Evolutionary conservation across 768 basidiomycete species (phyloP).

Genomic region (Cyclocybe cylindracea): DNA sequence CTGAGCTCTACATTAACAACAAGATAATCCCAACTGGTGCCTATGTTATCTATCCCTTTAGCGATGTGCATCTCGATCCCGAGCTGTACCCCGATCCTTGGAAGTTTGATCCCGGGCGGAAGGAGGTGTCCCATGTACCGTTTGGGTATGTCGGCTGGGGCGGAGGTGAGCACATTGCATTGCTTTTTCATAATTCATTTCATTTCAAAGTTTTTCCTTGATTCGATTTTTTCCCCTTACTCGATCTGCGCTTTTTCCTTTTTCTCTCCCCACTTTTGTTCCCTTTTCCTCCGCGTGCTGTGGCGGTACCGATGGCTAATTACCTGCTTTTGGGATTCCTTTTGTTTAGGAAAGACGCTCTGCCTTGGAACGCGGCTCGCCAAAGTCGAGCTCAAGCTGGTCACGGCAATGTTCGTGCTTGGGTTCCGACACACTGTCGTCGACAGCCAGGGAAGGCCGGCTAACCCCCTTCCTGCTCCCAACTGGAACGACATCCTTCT

Average conservation of each 20-base stretch:
- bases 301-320: too few relatives aligned
- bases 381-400: slow-evolving; percentile 70
- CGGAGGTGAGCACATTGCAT: slow-evolving; percentile 54
- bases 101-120: slow-evolving; percentile 70
- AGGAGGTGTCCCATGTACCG: slow-evolving; percentile 42
- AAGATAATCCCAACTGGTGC: slow-evolving; percentile 72
- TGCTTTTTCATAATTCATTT: background rate
- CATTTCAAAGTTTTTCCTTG: slow-evolving; percentile 7
- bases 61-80: slow-evolving; percentile 75
- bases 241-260: too few relatives aligned
- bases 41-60: slow-evolving; percentile 79
- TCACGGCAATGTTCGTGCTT: slow-evolving; percentile 67
- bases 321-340: too few relatives aligned
- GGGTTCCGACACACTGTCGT: slow-evolving; percentile 62
- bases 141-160: slow-evolving; percentile 78
- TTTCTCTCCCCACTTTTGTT: too few relatives aligned
- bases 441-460: slow-evolving; percentile 47
- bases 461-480: slow-evolving; percentile 48
- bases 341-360: slow-evolving; percentile 56
- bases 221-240: slow-evolving; percentile 8
- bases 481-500: slow-evolving; percentile 80
- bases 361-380: slow-evolving; percentile 79
- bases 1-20: slow-evolving; percentile 67
- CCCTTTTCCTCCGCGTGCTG: too few relatives aligned
- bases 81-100: slow-evolving; percentile 75